phyloP scores from a whole-genome alignment of 768 basidiomycete species.

The Termitomyces sp. region DNA sequence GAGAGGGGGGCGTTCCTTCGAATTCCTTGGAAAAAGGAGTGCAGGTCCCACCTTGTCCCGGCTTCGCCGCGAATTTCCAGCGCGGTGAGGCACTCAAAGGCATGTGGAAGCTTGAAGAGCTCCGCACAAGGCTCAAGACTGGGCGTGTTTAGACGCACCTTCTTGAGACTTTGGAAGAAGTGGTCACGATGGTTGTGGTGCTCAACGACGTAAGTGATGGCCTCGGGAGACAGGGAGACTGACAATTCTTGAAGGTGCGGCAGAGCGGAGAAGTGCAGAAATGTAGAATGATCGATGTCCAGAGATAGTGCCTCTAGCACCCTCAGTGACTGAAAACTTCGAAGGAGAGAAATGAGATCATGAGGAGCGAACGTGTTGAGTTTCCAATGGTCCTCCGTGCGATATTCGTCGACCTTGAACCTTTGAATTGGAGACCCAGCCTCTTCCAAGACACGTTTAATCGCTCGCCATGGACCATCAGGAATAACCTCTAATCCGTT shows the following conservation, averaged over 20 bases:
- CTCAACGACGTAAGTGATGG: neutral
- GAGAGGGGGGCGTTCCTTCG: neutral
- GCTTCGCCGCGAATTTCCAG: neutral
- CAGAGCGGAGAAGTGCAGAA: neutral
- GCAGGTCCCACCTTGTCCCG: neutral
- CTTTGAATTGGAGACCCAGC: neutral
- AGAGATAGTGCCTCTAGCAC: conserved; percentile 5
- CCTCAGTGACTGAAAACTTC: neutral
- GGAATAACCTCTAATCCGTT: neutral
- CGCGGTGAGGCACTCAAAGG: neutral
- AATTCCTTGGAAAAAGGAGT: neutral
- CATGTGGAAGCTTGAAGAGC: conserved; percentile 2
- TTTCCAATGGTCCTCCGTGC: conserved; percentile 3
- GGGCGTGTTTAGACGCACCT: conserved; percentile 2
- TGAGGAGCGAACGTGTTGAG: conserved; percentile 4
- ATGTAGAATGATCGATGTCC: neutral
- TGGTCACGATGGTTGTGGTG: neutral
- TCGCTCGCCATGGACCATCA: conserved; percentile 3
- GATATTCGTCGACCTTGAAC: conserved; percentile 4
- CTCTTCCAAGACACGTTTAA: conserved; percentile 1
- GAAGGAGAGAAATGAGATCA: conserved; percentile 1
- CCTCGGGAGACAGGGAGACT: neutral
- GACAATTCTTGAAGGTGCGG: neutral
- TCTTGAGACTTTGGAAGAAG: conserved; percentile 1
- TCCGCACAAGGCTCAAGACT: neutral